Evolutionary conservation across 768 basidiomycete genomes (phyloP), one percentile per base, ranked within the genome.

Genomic region (Phaffia australis): DNA sequence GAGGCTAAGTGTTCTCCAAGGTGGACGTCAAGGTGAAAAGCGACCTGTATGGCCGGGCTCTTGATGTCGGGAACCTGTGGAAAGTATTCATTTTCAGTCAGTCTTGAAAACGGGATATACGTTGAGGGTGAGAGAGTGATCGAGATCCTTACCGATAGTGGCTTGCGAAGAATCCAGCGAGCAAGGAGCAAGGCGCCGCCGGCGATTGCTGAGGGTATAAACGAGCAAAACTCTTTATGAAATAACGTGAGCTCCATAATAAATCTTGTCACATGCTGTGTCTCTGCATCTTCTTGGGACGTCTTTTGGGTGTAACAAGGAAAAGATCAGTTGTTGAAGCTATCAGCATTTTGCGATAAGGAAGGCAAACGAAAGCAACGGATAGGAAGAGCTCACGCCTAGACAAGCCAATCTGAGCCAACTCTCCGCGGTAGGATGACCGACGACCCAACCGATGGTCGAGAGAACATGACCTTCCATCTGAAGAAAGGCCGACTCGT

Each of bases 211-310:
- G 89, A 93, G 1, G 94, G 85, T 9, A 84, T 79, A 75, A 84
- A 87, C 73, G 85, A 85, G 77, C 95, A 81, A 77, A 93, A 98
- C 75, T 98, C 95, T 66, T 91, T 86, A 77, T 97, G 88, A 80
- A 97, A 98, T 60, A 99, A 84, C 35, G 95, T 97, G 73, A 97
- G 91, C 78, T 99, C 95, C 95, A 99, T 99, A 75, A 98, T 78
- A 81, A 98, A 99, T 58, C 95, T 85, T 2, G 95, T 91, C 70
- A 98, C 87, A 74, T 95, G 87, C 74, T 95, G 91, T 6, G 94
- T 88, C 77, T 87, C 89, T 60, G 85, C 80, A 65, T 94, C 91
- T 76, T 97, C 95, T 46, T 86, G 81, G 61, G 84, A 50, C 87
- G 66, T 66, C 35, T 42, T 5, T 42, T 42, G 51, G 48, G 54